Base-by-base conservation (phyloP, 2,329 filamentous ascomycete species). In the Talaromyces sp. region DNA sequence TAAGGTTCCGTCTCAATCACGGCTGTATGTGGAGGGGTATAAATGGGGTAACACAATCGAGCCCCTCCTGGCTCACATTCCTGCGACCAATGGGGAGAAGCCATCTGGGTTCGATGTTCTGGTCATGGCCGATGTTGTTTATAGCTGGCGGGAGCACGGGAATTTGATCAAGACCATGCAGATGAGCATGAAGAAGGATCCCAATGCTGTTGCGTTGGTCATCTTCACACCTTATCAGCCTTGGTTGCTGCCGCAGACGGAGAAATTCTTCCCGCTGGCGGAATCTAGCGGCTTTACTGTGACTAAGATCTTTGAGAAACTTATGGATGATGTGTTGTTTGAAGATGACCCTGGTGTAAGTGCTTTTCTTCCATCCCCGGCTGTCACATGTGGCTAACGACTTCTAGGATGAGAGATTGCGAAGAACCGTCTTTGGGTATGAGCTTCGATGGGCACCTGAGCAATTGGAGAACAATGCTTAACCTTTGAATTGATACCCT, bases 141-240 rank as follows among this genome's bases (percentile, higher is more conserved):
- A 97, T 76, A 90, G 94, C 55, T 91, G 97, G 70, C 88, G 86
- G 4, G 91, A 96, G 76, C 93, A 97, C 67, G 78, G 75, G 2
- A 91, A 90, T 65, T 79, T 97, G 55, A 79, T 95, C 59, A 80
- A 82, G 59, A 91, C 88, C 3, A 83, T 97, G 55, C 77, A 82
- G 64, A 70, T 82, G 66, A 89, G 88, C 14, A 73, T 97, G 64
- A 82, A 80, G 62, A 79, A 75, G 56, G 71, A 75, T 3, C 64
- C 70, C 3, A 76, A 77, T 2, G 84, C 87, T 44, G 81, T 80
- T 49, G 91, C 91, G 2, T 83, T 92, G 64, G 91, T 97, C 7
- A 95, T 97, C 72, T 97, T 97, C 76, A 96, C 92, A 0, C 92
- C 90, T 17, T 96, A 97, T 74, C 82, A 94, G 57, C 92, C 93